Percentiles rank a stretch among this genome's conserved stretches.
These are phyloP conservation scores for Neurospora hispaniola DNA, from an alignment of 495 filamentous ascomycete species.

Conservation along the genomic window DNA sequence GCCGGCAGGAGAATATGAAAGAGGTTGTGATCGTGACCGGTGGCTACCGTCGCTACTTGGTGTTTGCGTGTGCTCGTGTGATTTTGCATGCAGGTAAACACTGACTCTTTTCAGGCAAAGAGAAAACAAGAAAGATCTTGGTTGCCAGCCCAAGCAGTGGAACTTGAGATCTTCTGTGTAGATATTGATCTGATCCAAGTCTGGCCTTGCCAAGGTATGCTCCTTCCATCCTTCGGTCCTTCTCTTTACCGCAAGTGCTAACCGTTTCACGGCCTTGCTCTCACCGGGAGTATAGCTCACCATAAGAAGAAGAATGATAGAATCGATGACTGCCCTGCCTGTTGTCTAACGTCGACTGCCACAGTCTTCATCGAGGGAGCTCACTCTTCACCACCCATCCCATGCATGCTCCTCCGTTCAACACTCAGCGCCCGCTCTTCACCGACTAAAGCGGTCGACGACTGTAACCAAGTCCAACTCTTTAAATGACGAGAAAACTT, in stretches of 20 bases:
- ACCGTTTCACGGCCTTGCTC: neutral
- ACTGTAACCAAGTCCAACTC: too few species aligned
- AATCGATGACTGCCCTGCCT: neutral
- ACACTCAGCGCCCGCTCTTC: neutral
- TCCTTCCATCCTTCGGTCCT: too few species aligned
- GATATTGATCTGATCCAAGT: too few species aligned
- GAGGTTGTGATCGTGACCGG: neutral
- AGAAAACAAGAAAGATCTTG: neutral
- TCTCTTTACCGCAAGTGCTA: neutral
- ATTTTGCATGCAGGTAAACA: neutral
- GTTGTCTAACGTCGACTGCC: neutral
- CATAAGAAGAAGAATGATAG: neutral
- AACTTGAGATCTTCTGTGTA: neutral
- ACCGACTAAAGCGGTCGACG: accelerated
- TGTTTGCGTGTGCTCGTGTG: neutral
- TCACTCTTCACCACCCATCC: neutral
- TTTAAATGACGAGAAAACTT: too few species aligned
- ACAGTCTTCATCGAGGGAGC: neutral
- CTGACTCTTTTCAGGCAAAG: neutral
- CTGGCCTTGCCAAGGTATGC: neutral
- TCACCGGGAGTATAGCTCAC: neutral
- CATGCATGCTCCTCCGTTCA: neutral
- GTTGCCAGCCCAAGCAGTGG: neutral
- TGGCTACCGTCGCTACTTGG: neutral
- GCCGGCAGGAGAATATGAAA: neutral